A percentile compares a stretch with the other conserved stretches of the same genome.
Conservation (phyloP, 345 rosid genomes). For the Salix udensis region DNA sequence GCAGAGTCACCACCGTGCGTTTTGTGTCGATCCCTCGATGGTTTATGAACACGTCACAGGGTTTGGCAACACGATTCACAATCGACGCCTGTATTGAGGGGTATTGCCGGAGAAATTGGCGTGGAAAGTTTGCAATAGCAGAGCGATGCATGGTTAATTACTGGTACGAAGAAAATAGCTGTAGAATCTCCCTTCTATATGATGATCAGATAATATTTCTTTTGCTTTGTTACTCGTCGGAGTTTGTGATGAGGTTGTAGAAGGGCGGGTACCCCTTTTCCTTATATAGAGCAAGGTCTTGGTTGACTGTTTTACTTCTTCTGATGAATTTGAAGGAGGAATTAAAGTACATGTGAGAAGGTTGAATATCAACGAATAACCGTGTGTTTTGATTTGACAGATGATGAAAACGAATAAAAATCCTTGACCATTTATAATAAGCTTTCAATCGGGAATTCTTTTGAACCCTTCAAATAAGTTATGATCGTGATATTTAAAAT, state of each 20-base stretch:
- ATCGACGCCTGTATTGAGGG: constrained; percentile 4
- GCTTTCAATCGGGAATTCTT: neutral
- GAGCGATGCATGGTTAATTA: constrained; percentile 22
- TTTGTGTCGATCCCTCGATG: constrained; percentile 71
- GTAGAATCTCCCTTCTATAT: neutral
- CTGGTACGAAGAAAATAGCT: neutral
- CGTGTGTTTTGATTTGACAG: constrained; percentile 6
- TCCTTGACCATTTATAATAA: constrained; percentile 5
- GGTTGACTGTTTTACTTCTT: constrained; percentile 4
- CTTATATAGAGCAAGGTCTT: neutral
- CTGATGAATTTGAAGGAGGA: constrained; percentile 6
- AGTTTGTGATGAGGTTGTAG: neutral
- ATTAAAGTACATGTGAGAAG: neutral
- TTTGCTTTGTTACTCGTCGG: neutral
- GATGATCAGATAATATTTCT: neutral
- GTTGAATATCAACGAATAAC: neutral
- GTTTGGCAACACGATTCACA: constrained; percentile 11
- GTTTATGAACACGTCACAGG: constrained; percentile 63
- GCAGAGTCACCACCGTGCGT: constrained; percentile 48
- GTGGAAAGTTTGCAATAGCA: constrained; percentile 10
- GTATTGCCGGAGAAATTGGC: constrained; percentile 11
- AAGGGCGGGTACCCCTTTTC: neutral
- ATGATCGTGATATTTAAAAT: neutral
- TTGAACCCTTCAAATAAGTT: constrained; percentile 25
- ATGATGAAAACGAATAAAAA: no score